A percentile compares a stretch with the other conserved stretches of the same genome.
Conservation (phyloP, 1,284 basidiomycete genomes). For the Rhodotorula sp. region DNA sequence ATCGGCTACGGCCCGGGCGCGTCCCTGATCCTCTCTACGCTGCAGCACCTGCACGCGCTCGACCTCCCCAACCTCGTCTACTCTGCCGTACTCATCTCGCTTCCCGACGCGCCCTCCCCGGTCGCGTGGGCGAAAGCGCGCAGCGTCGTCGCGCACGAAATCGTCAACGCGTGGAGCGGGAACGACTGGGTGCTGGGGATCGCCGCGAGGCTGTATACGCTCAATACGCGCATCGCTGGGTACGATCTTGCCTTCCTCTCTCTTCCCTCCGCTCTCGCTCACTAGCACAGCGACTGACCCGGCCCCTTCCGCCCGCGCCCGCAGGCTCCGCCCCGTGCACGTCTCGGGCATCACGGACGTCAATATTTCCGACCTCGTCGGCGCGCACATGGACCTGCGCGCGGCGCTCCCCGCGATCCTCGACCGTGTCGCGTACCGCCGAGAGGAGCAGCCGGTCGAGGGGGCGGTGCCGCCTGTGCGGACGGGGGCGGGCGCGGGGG, state of each 20-base stretch:
- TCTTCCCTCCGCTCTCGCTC: too few relatives aligned
- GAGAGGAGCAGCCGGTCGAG: slow-evolving; percentile 5
- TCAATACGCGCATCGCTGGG: slow-evolving; percentile 52
- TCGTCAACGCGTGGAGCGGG: slow-evolving; percentile 56
- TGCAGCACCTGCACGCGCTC: slow-evolving; percentile 53
- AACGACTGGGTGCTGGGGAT: slow-evolving; percentile 58
- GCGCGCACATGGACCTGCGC: slow-evolving; percentile 30
- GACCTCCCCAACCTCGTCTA: slow-evolving; percentile 54
- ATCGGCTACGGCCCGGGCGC: slow-evolving; percentile 60
- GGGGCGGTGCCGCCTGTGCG: background rate
- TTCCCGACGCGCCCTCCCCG: slow-evolving; percentile 55
- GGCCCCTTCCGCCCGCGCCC: background rate
- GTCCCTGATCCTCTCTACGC: slow-evolving; percentile 57
- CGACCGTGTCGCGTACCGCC: slow-evolving; percentile 10
- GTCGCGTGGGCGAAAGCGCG: slow-evolving; percentile 55
- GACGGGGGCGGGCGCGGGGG: too few relatives aligned
- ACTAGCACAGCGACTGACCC: background rate
- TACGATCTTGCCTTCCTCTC: slow-evolving; percentile 2
- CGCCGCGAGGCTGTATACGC: slow-evolving; percentile 57
- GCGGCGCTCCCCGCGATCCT: slow-evolving; percentile 20
- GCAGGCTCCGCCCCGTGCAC: slow-evolving; percentile 49
- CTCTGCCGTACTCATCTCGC: slow-evolving; percentile 56
- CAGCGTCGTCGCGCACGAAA: slow-evolving; percentile 51
- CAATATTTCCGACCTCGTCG: slow-evolving; percentile 49
- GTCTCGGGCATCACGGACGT: slow-evolving; percentile 55